phyloP scores from a whole-genome alignment of 768 basidiomycete genomes.

The Suillus alpinus region DNA sequence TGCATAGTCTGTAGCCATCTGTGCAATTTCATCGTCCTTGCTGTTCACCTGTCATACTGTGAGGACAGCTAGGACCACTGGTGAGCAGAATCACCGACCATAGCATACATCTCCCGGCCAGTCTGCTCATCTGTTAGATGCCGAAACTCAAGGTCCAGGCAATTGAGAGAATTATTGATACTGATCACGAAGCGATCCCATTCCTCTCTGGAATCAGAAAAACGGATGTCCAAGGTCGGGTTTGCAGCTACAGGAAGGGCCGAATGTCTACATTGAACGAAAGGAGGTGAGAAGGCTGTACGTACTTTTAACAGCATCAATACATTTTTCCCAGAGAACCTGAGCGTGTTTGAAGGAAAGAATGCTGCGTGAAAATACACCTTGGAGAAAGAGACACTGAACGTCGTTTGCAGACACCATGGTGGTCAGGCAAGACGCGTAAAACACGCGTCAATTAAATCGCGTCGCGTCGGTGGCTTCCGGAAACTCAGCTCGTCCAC shows the following conservation, averaged over 20 bases:
- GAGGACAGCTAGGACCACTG: not conserved
- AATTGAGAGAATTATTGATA: conserved; percentile 63
- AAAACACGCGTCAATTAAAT: conserved; percentile 16
- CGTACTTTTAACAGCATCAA: conserved; percentile 65
- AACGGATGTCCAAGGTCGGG: conserved; percentile 44
- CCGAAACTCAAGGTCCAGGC: conserved; percentile 72
- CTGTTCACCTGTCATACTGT: conserved; percentile 60
- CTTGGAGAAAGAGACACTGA: conserved; percentile 75
- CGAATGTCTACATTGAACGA: conserved; percentile 6
- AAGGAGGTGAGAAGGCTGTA: not conserved
- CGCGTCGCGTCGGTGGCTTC: conserved; percentile 18
- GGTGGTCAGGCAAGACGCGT: conserved; percentile 12
- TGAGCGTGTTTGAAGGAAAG: conserved; percentile 65
- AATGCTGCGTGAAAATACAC: conserved; percentile 66
- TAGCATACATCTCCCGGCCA: conserved; percentile 61
- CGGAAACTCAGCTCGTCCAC: not conserved
- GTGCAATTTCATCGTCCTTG: conserved; percentile 78
- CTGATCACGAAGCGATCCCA: conserved; percentile 60
- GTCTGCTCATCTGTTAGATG: conserved; percentile 59
- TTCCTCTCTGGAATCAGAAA: conserved; percentile 38
- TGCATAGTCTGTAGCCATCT: conserved; percentile 81
- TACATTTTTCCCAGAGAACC: conserved; percentile 64
- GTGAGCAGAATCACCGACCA: conserved; percentile 46
- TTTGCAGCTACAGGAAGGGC: conserved; percentile 45
- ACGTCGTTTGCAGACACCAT: conserved; percentile 62